These are phyloP conservation scores for Tanacetum coccineum DNA, from an alignment of 129 eudicot species.

Conservation along the genomic window DNA sequence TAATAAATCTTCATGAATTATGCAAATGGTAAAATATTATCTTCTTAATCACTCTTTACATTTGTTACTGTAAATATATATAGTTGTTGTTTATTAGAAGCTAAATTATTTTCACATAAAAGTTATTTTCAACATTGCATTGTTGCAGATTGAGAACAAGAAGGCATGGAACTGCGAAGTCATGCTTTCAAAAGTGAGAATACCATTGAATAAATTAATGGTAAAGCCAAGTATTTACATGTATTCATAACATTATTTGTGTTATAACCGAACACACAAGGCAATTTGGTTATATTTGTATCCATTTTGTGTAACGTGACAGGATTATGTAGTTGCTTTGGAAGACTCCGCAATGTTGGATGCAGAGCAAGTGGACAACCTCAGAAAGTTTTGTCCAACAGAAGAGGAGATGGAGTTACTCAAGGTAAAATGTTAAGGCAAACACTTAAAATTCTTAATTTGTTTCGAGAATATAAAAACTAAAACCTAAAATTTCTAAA, in stretches of 20 bases:
- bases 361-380: slow-evolving; percentile 95
- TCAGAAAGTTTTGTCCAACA: slow-evolving; percentile 92
- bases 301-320: slow-evolving; percentile 23
- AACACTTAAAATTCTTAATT: slow-evolving; percentile 1
- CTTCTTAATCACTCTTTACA: background rate
- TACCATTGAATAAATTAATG: slow-evolving; percentile 73
- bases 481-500: background rate
- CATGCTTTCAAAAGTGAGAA: slow-evolving; percentile 94
- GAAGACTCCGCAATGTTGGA: slow-evolving; percentile 80
- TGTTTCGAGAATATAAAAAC: too few species aligned
- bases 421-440: slow-evolving; percentile 44
- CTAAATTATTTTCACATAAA: background rate
- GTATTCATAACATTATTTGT: too few species aligned
- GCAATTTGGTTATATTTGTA: background rate
- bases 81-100: slow-evolving; percentile 6
- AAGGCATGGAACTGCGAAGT: slow-evolving; percentile 94
- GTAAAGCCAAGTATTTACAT: slow-evolving; percentile 38
- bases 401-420: slow-evolving; percentile 88
- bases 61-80: background rate
- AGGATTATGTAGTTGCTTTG: slow-evolving; percentile 77
- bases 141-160: slow-evolving; percentile 71
- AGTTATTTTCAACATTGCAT: background rate
- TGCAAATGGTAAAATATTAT: slow-evolving; percentile 62
- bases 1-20: slow-evolving; percentile 50
- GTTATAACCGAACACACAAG: too few species aligned